Base-by-base conservation (phyloP, 1,139 yeast genomes). In the Blastobotrys aristatus region DNA sequence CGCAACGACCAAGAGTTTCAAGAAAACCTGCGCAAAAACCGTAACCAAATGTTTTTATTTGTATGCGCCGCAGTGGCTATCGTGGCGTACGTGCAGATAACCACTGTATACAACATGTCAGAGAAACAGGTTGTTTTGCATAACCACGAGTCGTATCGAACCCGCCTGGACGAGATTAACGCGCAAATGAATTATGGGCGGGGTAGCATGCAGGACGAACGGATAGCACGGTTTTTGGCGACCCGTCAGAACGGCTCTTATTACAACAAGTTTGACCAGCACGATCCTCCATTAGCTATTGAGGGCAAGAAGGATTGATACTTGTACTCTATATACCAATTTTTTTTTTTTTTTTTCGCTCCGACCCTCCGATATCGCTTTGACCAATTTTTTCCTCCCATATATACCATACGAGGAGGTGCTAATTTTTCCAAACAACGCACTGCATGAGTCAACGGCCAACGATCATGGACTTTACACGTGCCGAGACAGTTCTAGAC, bases 401-500 rank as follows among this genome's bases (percentile, higher is more conserved):
- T n/a, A n/a, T n/a, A n/a, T n/a, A n/a, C n/a, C n/a, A n/a, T n/a
- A n/a, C n/a, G n/a, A n/a, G n/a, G n/a, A n/a, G n/a, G n/a, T n/a
- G n/a, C n/a, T n/a, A n/a, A n/a, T n/a, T n/a, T n/a, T n/a, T n/a
- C n/a, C n/a, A n/a, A n/a, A n/a, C n/a, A n/a, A n/a, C n/a, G n/a
- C n/a, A n/a, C n/a, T n/a, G n/a, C n/a, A n/a, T n/a, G n/a, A n/a
- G 14, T 10, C 37, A 33, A 3, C 22, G 22, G 17, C 39, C 33
- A 13, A 27, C 16, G 16, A 43, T 20, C 32, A 89, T 92, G 97
- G 95, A 92, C 67, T 90, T 90, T 65, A 76, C 79, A 66, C 79
- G 81, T 56, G 94, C 96, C 13, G 84, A 82, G 40, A 79, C 95
- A 0, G 97, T 89, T 7, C 75, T 92, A 50, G 79, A 88, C 61